Conservation (phyloP, 1,284 basidiomycete species). For the Ustilago trichophora region DNA sequence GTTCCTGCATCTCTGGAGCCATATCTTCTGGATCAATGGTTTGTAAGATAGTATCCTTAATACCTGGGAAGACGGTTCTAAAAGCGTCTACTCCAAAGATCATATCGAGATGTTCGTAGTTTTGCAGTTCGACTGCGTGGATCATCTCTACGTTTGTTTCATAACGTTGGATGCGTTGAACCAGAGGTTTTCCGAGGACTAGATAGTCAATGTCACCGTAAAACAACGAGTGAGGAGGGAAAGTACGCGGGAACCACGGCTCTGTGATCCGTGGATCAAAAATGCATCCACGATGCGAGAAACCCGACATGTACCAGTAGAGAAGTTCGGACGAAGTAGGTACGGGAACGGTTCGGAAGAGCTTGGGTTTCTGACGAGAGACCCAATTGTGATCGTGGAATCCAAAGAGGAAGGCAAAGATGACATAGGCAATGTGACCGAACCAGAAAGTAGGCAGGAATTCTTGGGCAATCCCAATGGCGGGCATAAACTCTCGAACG, state of each 20-base stretch:
- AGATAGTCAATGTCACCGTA: conserved; percentile 64
- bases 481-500: conserved; percentile 62
- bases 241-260: conserved; percentile 62
- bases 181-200: conserved; percentile 64
- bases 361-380: conserved; percentile 63
- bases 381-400: conserved; percentile 65
- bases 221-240: conserved; percentile 64
- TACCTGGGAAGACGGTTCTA: conserved; percentile 60
- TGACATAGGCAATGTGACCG: conserved; percentile 64
- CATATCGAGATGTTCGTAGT: conserved; percentile 65
- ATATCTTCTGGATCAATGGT: conserved; percentile 50
- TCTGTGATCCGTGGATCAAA: conserved; percentile 61
- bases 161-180: conserved; percentile 56
- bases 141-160: conserved; percentile 64
- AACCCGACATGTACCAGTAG: conserved; percentile 65
- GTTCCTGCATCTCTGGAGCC: conserved; percentile 38
- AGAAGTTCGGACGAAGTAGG: conserved; percentile 62
- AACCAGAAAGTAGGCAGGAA: conserved; percentile 61
- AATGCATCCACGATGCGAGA: conserved; percentile 64
- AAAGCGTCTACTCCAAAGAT: conserved; percentile 63
- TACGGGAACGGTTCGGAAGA: conserved; percentile 62
- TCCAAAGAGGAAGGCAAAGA: conserved; percentile 64
- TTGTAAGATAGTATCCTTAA: conserved; percentile 63
- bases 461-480: conserved; percentile 56
- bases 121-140: conserved; percentile 63